Evolutionary conservation across 1,139 yeast species (phyloP).

Genomic region (Eremothecium gossypii): DNA sequence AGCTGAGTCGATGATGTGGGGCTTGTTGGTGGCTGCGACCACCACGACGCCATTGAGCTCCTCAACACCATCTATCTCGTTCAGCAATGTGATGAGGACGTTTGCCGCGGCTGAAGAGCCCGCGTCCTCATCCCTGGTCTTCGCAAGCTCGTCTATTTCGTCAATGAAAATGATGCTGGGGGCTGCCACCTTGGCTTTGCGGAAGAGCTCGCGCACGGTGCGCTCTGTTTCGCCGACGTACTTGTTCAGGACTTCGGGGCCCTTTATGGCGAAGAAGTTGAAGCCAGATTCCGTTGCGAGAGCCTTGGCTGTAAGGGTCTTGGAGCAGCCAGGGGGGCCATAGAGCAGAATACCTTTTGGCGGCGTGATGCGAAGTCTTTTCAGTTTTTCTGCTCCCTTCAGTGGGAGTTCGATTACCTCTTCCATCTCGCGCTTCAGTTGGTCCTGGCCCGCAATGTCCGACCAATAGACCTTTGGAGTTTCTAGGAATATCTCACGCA

Average conservation of each 20-base stretch:
- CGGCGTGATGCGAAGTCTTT: slow-evolving; percentile 68
- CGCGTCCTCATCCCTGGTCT: slow-evolving; percentile 57
- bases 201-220: slow-evolving; percentile 77
- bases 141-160: slow-evolving; percentile 87
- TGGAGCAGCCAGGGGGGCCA: slow-evolving; percentile 97
- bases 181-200: slow-evolving; percentile 87
- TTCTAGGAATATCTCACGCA: slow-evolving; percentile 90
- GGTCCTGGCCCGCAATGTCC: slow-evolving; percentile 93
- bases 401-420: slow-evolving; percentile 92
- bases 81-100: slow-evolving; percentile 78
- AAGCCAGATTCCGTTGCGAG: slow-evolving; percentile 91
- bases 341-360: slow-evolving; percentile 87
- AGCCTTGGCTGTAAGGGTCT: slow-evolving; percentile 89
- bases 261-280: slow-evolving; percentile 87
- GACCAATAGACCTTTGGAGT: slow-evolving; percentile 91
- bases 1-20: slow-evolving; percentile 87
- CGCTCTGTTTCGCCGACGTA: slow-evolving; percentile 93
- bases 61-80: slow-evolving; percentile 95
- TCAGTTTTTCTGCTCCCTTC: slow-evolving; percentile 71
- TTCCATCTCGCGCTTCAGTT: slow-evolving; percentile 63
- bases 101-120: slow-evolving; percentile 70
- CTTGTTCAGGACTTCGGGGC: slow-evolving; percentile 89
- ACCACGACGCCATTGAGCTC: slow-evolving; percentile 86
- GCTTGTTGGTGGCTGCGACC: slow-evolving; percentile 92
- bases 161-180: slow-evolving; percentile 91